Base-by-base conservation (phyloP, 1,284 basidiomycete genomes). In the Coniferiporia weirii region DNA sequence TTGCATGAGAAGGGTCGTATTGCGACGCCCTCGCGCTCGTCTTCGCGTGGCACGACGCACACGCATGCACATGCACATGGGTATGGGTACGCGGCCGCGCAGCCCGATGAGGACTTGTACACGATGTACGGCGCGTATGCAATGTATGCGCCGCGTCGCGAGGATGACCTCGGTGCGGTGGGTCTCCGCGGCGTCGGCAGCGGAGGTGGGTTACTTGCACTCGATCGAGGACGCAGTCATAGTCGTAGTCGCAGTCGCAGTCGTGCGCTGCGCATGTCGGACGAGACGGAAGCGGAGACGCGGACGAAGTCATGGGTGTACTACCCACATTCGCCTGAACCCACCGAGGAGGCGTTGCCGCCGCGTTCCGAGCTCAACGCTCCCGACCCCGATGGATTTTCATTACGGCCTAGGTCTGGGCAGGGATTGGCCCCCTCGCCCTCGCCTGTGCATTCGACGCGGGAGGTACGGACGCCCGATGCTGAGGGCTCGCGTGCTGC, bases 1-100 rank as follows among this genome's bases (percentile, higher is more conserved):
- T 20, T 54, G 36, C 52, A 54, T 38, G 52, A 54, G 19, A 43
- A 54, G 40, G 52, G 52, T 5, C 52, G 52, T 34, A 54, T 54
- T 12, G 19, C 43, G 36, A 54, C 52, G 43, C 52, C 52, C 7
- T 54, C 52, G 43, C 52, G 52, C 40, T 54, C 52, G 38, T 54
- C 52, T 9, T 54, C 52, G 36, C 52, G 52, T 13, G 52, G 17
- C 9, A 27, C 38, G 12, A 40, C 52, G 43, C 47, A 48, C 47
- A 15, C 47, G 15, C 45, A 27, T n/a, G 19, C 22, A 7, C 38
- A 19, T 10, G 32, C 52, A 13, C n/a, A 45, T 8, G 52, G 20
- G 43, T 19, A 49, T 19, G 32, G 8, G n/a, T 54, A 32, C 12
- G 20, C 15, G 10, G 17, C 19, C 10, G 44, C 52, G 27, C n/a